Conservation (phyloP, 495 filamentous ascomycete species). For the Geopyxis carbonaria region DNA sequence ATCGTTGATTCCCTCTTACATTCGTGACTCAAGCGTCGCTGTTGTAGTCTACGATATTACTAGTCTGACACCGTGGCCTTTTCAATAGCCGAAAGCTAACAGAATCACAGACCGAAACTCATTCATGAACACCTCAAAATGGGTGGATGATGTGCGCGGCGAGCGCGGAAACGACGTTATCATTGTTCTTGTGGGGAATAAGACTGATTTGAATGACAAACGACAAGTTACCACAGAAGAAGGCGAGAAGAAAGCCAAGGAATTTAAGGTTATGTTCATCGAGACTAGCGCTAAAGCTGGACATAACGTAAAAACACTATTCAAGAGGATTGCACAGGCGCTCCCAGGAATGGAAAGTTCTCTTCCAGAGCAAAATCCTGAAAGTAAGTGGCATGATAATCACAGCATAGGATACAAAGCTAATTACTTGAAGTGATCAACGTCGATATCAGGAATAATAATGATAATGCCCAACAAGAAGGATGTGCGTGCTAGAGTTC, state of each 20-base stretch:
- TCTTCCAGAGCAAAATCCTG: constrained; percentile 41
- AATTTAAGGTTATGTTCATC: constrained; percentile 91
- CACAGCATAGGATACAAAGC: constrained; percentile 5
- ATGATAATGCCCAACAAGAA: constrained; percentile 52
- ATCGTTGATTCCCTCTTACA: constrained; percentile 92
- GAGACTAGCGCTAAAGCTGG: constrained; percentile 97
- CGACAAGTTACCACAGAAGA: constrained; percentile 85
- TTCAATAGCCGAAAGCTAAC: too few relatives aligned
- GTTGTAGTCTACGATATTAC: constrained; percentile 98
- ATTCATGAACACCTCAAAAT: constrained; percentile 96
- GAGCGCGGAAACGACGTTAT: constrained; percentile 97
- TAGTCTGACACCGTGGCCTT: constrained; percentile 28
- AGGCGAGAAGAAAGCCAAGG: constrained; percentile 97
- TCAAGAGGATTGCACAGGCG: constrained; percentile 92
- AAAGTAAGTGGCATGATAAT: constrained; percentile 35
- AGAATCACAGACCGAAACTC: constrained; percentile 70
- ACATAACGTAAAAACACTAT: constrained; percentile 93
- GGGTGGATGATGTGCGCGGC: constrained; percentile 94
- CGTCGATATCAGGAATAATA: constrained; percentile 69
- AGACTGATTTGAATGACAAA: constrained; percentile 96
- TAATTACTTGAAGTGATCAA: constrained; percentile 55
- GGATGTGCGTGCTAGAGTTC: constrained; percentile 64
- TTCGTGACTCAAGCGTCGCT: constrained; percentile 88
- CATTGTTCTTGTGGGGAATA: constrained; percentile 95
- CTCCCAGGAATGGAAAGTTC: constrained; percentile 93